phyloP scores from a whole-genome alignment of 768 basidiomycete species.

The Amanita pallidorosea region DNA sequence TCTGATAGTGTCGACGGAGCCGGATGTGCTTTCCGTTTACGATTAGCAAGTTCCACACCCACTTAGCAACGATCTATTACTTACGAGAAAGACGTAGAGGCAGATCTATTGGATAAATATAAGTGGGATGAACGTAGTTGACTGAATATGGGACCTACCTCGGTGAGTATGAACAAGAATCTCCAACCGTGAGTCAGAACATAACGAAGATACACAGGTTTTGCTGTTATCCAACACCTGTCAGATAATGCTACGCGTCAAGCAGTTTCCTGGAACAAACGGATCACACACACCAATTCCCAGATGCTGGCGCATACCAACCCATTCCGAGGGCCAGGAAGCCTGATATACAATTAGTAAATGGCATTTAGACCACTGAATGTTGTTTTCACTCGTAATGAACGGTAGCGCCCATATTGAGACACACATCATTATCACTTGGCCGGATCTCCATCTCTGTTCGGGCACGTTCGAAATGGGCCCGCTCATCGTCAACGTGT shows the following conservation, averaged over 20 bases:
- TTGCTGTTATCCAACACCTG: constrained; percentile 9
- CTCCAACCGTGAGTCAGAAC: constrained; percentile 10
- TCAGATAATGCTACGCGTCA: neutral
- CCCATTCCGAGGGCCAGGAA: constrained; percentile 8
- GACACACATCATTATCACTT: neutral
- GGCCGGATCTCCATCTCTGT: neutral
- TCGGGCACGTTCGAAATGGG: neutral
- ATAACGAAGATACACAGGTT: constrained; percentile 9
- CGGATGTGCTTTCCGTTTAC: neutral
- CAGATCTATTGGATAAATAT: neutral
- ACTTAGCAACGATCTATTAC: neutral
- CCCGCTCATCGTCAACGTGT: constrained; percentile 5
- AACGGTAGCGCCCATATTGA: neutral
- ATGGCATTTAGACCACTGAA: neutral
- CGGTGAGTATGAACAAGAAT: constrained; percentile 9
- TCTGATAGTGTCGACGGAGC: neutral
- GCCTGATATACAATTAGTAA: neutral
- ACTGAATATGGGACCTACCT: constrained; percentile 13
- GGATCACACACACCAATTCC: constrained; percentile 7
- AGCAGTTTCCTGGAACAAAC: neutral
- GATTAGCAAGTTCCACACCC: neutral
- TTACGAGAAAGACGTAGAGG: neutral
- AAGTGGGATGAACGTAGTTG: neutral
- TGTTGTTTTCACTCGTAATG: neutral
- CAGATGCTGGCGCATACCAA: constrained; percentile 10